phyloP scores from a whole-genome alignment of 179 eudicot species.

The Silene coronaria region DNA sequence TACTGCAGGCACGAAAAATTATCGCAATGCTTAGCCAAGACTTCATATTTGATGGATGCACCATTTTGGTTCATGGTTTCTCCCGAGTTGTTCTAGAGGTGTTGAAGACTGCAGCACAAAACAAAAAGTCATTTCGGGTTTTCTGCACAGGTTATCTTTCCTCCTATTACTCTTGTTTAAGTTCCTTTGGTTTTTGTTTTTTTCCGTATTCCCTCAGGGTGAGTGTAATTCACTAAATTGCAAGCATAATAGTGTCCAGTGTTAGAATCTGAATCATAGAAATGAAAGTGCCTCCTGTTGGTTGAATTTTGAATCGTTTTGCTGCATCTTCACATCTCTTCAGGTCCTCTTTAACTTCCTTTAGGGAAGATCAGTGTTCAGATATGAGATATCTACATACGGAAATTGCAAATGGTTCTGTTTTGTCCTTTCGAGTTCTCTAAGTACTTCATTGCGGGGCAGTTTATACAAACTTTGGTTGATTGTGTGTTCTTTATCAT shows the following conservation, averaged over 20 bases:
- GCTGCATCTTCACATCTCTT: neutral
- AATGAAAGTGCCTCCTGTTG: neutral
- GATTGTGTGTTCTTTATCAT: neutral
- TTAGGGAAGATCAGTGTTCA: neutral
- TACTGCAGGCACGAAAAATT: slow-evolving; percentile 70
- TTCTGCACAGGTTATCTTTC: slow-evolving; percentile 73
- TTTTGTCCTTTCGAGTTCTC: neutral
- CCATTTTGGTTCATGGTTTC: slow-evolving; percentile 93
- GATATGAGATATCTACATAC: neutral
- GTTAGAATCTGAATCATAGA: neutral
- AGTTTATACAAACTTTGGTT: neutral
- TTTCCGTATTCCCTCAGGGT: too few relatives aligned
- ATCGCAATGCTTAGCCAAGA: slow-evolving; percentile 96
- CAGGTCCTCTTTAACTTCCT: neutral
- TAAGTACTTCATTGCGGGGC: neutral
- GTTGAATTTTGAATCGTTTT: neutral
- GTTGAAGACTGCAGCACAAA: slow-evolving; percentile 74
- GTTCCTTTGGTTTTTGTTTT: neutral
- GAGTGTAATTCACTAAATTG: neutral
- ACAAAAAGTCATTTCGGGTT: slow-evolving; percentile 72
- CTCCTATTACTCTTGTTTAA: neutral
- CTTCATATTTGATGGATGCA: slow-evolving; percentile 87
- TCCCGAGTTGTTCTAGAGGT: slow-evolving; percentile 87
- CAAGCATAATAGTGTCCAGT: neutral
- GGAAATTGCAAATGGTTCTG: neutral